Evolutionary conservation across 2,329 filamentous ascomycete genomes (phyloP), one percentile per base, ranked within the genome.

Genomic region (Lomentospora prolificans): DNA sequence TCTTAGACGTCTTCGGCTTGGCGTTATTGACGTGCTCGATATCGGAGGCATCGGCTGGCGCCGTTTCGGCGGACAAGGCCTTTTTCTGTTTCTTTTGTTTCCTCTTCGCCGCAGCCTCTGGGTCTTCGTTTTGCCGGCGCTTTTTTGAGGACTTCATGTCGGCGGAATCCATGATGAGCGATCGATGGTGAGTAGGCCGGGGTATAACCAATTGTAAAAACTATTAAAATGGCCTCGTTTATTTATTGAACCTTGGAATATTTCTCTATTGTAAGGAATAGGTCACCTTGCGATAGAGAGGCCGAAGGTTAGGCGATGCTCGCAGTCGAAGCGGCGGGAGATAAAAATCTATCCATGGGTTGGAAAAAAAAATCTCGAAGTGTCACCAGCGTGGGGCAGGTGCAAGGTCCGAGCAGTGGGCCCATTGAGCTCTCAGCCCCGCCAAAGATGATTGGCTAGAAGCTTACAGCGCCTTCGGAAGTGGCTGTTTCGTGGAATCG

Each of bases 41-140:
- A 17, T 41, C 12, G 44, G n/a, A 4, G 30, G 54, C n/a, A 33
- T 14, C 4, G 46, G 36, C 8, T 41, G 12, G 28, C 14, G 36
- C n/a, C 9, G 24, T 9, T 24, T 30, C 52, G 17, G 39, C n/a
- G 24, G 53, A 48, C 31, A 50, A 19, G 25, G 27, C 27, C 53
- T 55, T 55, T 19, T 55, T 55, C 17, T 48, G 53, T 27, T 55
- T 55, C 53, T 55, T 55, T 8, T 48, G 53, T 19, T 31, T 55
- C 28, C 41, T 50, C 10, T 44, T 50, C n/a, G 44, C 22, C 1
- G 53, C 39, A 9, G 53, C 53, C 28, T 55, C 53, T 25, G 53
- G 39, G 28, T 55, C 53, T 8, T 33, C 53, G 27, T 48, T 44
- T 14, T 50, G 53, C 27, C 53, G 53, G 12, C 53, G 53, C 28